Base-by-base conservation (phyloP, 345 rosid species). In the Syzygium grande region DNA sequence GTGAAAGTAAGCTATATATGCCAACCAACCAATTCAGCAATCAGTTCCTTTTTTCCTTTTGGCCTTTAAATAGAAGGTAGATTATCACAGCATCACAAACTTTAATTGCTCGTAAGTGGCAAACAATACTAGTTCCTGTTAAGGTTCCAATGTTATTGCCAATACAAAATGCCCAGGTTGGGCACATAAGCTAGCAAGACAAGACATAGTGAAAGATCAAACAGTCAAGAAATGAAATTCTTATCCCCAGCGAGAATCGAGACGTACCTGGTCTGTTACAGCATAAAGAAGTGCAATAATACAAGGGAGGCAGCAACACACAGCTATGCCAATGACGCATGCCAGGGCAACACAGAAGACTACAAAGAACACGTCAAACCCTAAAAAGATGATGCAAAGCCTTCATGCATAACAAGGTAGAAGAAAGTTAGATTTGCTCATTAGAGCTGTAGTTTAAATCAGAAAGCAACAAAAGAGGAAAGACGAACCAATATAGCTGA, bases 251-350 rank as follows among this genome's bases (percentile, higher is more conserved):
- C 11, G 30, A 77, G 30, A 79, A 88, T 56, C 41, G 53, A 91
- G 86, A 90, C 65, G 27, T 94, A 98, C 99, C 97, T 95, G 99
- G 89, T 98, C 99, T 16, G 98, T 95, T 58, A 96, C 96, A 3
- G 99, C 99, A 87, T 98, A 98, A n/a, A 96, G 89, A 89, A 98
- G 95, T 34, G 98, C 99, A 86, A 98, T 98, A 91, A 98, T 96
- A 88, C 99, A 98, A 29, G 99, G 99, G 88, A 98, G 96, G 91
- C 99, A 98, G 92, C 99, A 97, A 89, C 99, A 97, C 85, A 97
- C 99, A 91, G 99, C 99, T 91, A 98, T 94, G 58, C 99, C 98
- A 85, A 96, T 93, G 88, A 97, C 93, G 91, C 99, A 97, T 53
- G 98, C 99, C 91, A 97, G 90, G 49, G 99, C 99, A 90, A 97